Evolutionary conservation across 371 early-diverging fungal genomes (phyloP).

Genomic region (Apophysomyces sp.): DNA sequence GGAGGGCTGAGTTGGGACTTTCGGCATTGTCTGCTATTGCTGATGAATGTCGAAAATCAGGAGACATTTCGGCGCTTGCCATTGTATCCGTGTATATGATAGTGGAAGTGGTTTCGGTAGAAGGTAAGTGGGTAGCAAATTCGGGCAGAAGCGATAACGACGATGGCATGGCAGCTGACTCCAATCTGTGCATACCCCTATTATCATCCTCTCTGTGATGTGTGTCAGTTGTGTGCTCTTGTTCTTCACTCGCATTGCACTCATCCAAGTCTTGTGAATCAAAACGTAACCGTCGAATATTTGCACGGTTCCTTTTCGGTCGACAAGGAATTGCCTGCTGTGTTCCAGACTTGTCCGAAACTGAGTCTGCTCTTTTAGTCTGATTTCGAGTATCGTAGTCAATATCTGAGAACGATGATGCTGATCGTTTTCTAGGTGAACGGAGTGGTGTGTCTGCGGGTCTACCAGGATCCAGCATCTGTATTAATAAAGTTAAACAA

Average conservation of each 20-base stretch:
- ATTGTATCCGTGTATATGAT: not conserved
- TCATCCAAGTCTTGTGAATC: not conserved
- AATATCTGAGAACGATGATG: not conserved
- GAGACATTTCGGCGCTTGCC: not conserved
- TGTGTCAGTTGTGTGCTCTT: not conserved
- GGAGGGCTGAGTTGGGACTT: constrained; percentile 16
- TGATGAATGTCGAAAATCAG: not conserved
- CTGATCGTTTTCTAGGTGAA: not conserved
- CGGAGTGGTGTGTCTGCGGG: not conserved
- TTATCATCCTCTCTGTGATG: not conserved
- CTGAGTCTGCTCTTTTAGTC: not conserved
- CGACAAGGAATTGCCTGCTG: not conserved
- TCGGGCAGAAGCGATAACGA: not conserved
- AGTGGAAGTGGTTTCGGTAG: not conserved
- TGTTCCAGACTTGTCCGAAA: not conserved
- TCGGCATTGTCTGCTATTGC: not conserved
- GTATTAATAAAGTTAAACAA: not conserved
- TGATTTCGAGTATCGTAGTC: not conserved
- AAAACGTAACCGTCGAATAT: not conserved
- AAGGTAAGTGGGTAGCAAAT: not conserved
- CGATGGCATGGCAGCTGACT: not conserved
- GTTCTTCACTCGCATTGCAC: not conserved
- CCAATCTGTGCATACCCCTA: not conserved
- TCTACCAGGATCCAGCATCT: not conserved
- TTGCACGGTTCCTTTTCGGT: not conserved